These are phyloP conservation scores for Cymbopogon citratus DNA, from an alignment of 176 grass and related monocot genomes.

Conservation along the genomic window DNA sequence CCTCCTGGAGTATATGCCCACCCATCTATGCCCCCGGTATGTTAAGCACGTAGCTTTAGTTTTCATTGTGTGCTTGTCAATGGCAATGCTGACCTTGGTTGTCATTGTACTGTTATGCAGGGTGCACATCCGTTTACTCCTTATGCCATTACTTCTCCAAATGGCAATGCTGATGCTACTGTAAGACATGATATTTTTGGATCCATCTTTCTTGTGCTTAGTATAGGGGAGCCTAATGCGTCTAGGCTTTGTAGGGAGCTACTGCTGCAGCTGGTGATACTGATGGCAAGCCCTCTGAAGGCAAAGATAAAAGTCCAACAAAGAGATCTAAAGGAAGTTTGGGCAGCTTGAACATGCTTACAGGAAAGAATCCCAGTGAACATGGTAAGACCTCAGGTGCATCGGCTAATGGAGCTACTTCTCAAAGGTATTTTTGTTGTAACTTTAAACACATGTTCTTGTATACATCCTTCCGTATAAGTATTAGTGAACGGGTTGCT, in stretches of 20 bases:
- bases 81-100: slow-evolving; percentile 21
- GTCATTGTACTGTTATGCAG: slow-evolving; percentile 41
- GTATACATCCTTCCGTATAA: neutral
- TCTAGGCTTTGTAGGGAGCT: slow-evolving; percentile 49
- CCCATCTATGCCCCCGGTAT: slow-evolving; percentile 81
- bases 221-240: slow-evolving; percentile 30
- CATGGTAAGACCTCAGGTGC: slow-evolving; percentile 64
- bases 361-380: slow-evolving; percentile 59
- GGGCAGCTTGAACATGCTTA: slow-evolving; percentile 95
- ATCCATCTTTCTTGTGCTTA: slow-evolving; percentile 4
- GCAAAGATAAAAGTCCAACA: slow-evolving; percentile 72
- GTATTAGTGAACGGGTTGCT: slow-evolving; percentile 32
- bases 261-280: slow-evolving; percentile 45
- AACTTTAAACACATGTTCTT: neutral
- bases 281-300: slow-evolving; percentile 64
- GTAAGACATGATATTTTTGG: slow-evolving; percentile 48
- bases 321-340: slow-evolving; percentile 95
- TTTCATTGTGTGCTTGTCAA: slow-evolving; percentile 12
- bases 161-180: slow-evolving; percentile 62
- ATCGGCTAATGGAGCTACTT: slow-evolving; percentile 60
- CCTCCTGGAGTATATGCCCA: slow-evolving; percentile 95
- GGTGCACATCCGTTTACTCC: slow-evolving; percentile 75
- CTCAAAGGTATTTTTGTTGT: slow-evolving; percentile 63
- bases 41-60: slow-evolving; percentile 21
- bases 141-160: slow-evolving; percentile 63